phyloP scores from a whole-genome alignment of 805 yeast genomes.

The Saccharomycopsis babjevae region DNA sequence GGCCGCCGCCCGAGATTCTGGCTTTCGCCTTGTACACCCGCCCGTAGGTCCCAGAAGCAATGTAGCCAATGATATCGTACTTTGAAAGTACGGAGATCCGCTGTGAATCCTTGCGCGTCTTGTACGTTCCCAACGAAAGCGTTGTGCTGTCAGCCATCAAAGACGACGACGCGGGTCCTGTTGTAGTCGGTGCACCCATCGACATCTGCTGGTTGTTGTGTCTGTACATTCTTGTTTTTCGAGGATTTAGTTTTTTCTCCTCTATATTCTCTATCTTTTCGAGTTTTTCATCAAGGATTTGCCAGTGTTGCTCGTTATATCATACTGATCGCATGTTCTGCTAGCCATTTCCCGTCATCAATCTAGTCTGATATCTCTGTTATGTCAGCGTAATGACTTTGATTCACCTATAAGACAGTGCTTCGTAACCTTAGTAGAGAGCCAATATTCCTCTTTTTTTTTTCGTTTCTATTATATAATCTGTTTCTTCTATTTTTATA shows the following conservation, averaged over 20 bases:
- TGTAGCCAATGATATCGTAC: conserved; percentile 85
- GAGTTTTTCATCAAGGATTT: background rate
- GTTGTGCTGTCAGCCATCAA: conserved; percentile 45
- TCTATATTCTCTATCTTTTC: background rate
- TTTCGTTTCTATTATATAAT: too few species aligned
- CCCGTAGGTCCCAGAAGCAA: conserved; percentile 98
- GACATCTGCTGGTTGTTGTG: background rate
- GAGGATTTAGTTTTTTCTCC: background rate
- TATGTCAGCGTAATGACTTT: too few species aligned
- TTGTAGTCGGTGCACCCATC: background rate
- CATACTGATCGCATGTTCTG: too few species aligned
- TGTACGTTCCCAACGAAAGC: conserved; percentile 49
- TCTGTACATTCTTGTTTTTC: background rate
- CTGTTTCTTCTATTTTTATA: too few species aligned
- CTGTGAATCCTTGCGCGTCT: conserved; percentile 50
- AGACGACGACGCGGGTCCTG: conserved; percentile 19
- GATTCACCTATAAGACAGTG: too few species aligned
- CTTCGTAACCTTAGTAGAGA: too few species aligned
- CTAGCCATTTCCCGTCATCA: too few species aligned
- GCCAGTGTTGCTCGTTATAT: too few species aligned
- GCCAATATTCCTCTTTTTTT: too few species aligned
- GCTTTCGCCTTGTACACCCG: conserved; percentile 82
- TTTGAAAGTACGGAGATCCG: conserved; percentile 71
- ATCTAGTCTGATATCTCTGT: too few species aligned
- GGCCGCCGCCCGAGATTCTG: conserved; percentile 18